Evolutionary conservation across 345 rosid genomes (phyloP).

Genomic region (Gossypium australe): DNA sequence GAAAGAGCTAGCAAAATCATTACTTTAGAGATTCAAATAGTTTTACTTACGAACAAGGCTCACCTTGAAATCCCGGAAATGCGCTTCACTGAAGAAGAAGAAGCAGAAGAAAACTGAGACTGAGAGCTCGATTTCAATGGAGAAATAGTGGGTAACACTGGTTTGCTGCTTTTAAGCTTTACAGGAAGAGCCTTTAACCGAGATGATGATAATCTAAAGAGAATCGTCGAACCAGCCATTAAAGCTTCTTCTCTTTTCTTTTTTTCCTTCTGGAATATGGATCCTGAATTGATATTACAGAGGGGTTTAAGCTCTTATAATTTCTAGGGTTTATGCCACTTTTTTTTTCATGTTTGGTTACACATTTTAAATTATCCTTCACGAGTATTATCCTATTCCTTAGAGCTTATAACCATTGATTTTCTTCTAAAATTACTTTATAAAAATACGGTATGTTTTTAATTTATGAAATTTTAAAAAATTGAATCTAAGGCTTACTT

Average conservation of each 20-base stretch:
- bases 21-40: background rate
- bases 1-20: background rate
- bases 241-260: background rate
- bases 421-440: background rate
- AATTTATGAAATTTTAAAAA: too few relatives aligned
- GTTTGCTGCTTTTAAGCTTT: slow-evolving; percentile 18
- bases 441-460: too few relatives aligned
- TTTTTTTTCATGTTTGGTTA: slow-evolving; percentile 3
- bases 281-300: background rate
- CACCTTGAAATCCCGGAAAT: slow-evolving; percentile 23
- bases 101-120: slow-evolving; percentile 11
- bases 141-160: slow-evolving; percentile 17
- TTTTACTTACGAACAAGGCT: slow-evolving; percentile 2
- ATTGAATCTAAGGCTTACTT: too few relatives aligned
- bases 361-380: background rate
- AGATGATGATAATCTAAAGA: slow-evolving; percentile 25
- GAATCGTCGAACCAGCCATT: slow-evolving; percentile 12
- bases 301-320: background rate
- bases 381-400: background rate
- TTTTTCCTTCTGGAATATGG: background rate
- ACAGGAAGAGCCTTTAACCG: slow-evolving; percentile 16
- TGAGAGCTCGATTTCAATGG: slow-evolving; percentile 20
- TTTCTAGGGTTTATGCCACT: slow-evolving; percentile 7
- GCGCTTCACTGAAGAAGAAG: slow-evolving; percentile 19
- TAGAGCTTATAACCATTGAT: background rate